These are phyloP conservation scores for Scolecobasidium constrictum DNA, from an alignment of 2,329 filamentous ascomycete genomes.

Conservation along the genomic window DNA sequence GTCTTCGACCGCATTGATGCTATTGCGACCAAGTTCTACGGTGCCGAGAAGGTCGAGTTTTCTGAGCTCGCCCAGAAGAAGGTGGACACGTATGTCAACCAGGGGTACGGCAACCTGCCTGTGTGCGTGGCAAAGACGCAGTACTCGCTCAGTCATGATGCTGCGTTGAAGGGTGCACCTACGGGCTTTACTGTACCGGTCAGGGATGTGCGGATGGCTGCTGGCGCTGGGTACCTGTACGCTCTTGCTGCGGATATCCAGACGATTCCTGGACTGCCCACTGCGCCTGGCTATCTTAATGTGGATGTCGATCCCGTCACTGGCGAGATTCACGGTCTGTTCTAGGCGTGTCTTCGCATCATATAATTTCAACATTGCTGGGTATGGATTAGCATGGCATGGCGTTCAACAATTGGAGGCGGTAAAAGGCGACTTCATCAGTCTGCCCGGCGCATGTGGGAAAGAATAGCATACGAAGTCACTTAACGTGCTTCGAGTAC, in stretches of 20 bases:
- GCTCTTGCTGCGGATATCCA: conserved; percentile 95
- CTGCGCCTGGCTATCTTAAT: conserved; percentile 89
- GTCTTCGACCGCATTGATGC: conserved; percentile 84
- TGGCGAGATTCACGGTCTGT: conserved; percentile 57
- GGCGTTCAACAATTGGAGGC: background rate
- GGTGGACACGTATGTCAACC: conserved; percentile 85
- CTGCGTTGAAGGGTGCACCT: conserved; percentile 86
- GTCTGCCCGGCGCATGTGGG: background rate
- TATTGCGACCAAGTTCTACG: conserved; percentile 91
- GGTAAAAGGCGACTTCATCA: background rate
- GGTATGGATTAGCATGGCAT: too few species aligned
- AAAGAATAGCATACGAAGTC: background rate
- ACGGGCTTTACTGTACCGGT: conserved; percentile 92
- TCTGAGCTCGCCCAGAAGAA: conserved; percentile 91
- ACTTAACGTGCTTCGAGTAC: conserved; percentile 1
- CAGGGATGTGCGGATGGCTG: conserved; percentile 84
- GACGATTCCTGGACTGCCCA: conserved; percentile 92
- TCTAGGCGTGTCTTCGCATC: conserved; percentile 42
- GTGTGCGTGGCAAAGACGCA: conserved; percentile 98
- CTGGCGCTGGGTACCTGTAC: conserved; percentile 87
- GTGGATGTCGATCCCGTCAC: conserved; percentile 57
- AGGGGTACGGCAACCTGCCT: conserved; percentile 85
- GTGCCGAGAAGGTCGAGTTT: conserved; percentile 80
- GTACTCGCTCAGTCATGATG: conserved; percentile 90
- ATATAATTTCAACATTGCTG: background rate